Conservation (phyloP, 2,329 filamentous ascomycete genomes). For the Neofusicoccum parvum region DNA sequence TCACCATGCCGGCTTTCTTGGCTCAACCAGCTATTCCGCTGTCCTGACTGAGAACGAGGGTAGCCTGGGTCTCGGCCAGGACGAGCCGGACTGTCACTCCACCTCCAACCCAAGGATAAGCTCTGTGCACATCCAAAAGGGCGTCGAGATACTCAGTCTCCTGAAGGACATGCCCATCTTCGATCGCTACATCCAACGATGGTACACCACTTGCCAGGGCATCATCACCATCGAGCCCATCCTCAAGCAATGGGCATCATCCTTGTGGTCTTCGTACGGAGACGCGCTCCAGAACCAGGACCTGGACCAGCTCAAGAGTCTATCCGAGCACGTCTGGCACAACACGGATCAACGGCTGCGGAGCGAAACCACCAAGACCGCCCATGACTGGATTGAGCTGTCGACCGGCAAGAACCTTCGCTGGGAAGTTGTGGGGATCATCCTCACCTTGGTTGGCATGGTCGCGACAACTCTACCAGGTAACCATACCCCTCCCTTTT, state of each 20-base stretch:
- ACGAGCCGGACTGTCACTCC: background rate
- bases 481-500: constrained; percentile 7
- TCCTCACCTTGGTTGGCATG: constrained; percentile 41
- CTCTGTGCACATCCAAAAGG: constrained; percentile 30
- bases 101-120: constrained; percentile 2
- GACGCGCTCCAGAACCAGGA: constrained; percentile 29
- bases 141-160: constrained; percentile 31
- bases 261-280: constrained; percentile 33
- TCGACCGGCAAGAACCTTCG: constrained; percentile 43
- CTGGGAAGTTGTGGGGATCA: constrained; percentile 49
- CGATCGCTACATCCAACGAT: constrained; percentile 36
- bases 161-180: constrained; percentile 32
- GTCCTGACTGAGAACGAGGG: constrained; percentile 21
- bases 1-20: constrained; percentile 17
- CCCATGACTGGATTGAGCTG: constrained; percentile 40
- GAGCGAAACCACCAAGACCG: constrained; percentile 40
- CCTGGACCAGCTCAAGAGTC: constrained; percentile 32
- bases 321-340: constrained; percentile 46
- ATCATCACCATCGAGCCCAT: constrained; percentile 40
- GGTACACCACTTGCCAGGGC: constrained; percentile 34
- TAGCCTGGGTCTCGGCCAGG: background rate
- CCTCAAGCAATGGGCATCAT: constrained; percentile 33
- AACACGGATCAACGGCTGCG: constrained; percentile 44
- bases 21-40: constrained; percentile 19
- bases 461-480: constrained; percentile 33